Evolutionary conservation across 1,284 basidiomycete species (phyloP), one percentile per base, ranked within the genome.

Genomic region (Leccinum pachyderme): DNA sequence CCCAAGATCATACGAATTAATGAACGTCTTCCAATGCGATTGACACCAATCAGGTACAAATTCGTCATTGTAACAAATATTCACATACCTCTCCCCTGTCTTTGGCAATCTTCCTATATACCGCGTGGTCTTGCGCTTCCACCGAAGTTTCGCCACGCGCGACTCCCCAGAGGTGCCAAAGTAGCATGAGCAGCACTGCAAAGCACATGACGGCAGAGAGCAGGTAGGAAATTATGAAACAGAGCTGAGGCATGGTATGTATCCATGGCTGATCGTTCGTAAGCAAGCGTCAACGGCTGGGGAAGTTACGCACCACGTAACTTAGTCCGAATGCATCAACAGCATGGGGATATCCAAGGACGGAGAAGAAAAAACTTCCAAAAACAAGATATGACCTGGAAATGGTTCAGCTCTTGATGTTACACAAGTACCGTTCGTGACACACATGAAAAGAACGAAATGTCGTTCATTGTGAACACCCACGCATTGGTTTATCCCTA

Each of bases 401-500:
- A 57, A 54, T 28, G 13, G 32, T 44, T 53, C 45, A 32, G 4
- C 37, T 22, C 12, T 13, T n/a, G n/a, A n/a, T n/a, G 9, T 15
- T 7, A 24, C 22, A 33, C 31, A 18, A 22, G 15, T 9, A 37
- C 51, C 12, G 5, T 41, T 29, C 43, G 18, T 33, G 28, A 52
- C 37, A 52, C 57, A 91, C 93, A 98, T 89, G 81, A 98, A 99
- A 33, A 98, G 77, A 32, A 97, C 81, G 65, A 99, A 99, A 73
- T 98, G 93, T 0, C 96, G 84, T 71, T 98, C 95, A 68, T 99
- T 99, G 69, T 96, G 81, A 7, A 98, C 71, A 2, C 97, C 96
- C 25, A 99, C 93, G 65, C 95, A 98, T 80, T 93, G 91, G 70
- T 98, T 98, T 61, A 99, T 87, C 96, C 96, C 95, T 89, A 28